Evolutionary conservation across 148 eudicot species (phyloP).

Genomic region (Chenopodium suecicum): DNA sequence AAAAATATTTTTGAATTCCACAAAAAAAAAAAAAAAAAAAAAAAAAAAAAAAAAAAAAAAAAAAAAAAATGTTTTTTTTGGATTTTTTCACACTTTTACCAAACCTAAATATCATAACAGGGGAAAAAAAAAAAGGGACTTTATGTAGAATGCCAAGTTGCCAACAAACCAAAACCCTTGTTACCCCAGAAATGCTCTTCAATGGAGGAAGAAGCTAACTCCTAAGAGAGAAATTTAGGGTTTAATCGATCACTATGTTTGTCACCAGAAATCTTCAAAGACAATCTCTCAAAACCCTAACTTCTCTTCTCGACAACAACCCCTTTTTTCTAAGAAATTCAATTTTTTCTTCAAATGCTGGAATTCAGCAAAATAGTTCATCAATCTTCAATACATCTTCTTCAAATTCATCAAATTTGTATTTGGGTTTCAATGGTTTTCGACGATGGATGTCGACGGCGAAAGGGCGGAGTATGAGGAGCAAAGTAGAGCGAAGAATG

Average conservation of each 20-base stretch:
- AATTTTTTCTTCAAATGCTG: neutral
- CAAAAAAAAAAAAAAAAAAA: no score
- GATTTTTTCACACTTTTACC: no score
- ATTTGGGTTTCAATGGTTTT: conserved; percentile 7
- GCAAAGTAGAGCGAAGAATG: conserved; percentile 86
- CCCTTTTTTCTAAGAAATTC: neutral
- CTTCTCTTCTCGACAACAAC: conserved; percentile 17
- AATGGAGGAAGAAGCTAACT: conserved; percentile 19
- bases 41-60: no score
- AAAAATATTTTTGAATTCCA: no score
- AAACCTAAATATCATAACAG: no score
- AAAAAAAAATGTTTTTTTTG: no score
- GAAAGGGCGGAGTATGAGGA: conserved; percentile 73
- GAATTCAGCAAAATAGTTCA: conserved; percentile 8
- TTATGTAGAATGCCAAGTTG: neutral
- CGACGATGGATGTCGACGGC: conserved; percentile 56
- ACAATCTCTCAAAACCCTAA: conserved; percentile 28
- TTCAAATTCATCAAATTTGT: neutral
- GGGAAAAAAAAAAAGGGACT: neutral
- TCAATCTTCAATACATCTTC: neutral
- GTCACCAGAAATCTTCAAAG: conserved; percentile 17
- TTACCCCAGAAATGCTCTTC: conserved; percentile 13
- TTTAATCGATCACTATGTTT: conserved; percentile 13
- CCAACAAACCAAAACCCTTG: conserved; percentile 25
- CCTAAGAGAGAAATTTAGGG: neutral